Conservation (phyloP, 441 rosid genomes). For the Eruca vesicaria region DNA sequence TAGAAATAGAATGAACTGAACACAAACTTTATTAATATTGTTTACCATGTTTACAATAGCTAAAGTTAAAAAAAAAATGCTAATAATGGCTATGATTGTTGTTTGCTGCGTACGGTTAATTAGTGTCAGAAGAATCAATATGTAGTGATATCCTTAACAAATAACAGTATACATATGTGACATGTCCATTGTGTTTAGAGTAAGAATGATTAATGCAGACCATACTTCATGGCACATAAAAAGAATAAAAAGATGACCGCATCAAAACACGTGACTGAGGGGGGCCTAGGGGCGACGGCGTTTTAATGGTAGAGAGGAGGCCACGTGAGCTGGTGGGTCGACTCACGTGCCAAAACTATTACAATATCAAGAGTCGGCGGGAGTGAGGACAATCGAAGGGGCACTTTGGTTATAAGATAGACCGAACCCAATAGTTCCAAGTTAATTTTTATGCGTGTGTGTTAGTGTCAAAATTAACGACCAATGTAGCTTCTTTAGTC, state of each 20-base stretch:
- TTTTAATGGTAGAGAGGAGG: conserved; percentile 38
- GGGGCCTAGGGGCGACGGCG: conserved; percentile 42
- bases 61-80: too few relatives aligned
- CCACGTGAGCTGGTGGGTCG: conserved; percentile 45
- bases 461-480: neutral
- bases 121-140: neutral
- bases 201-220: neutral
- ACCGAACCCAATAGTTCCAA: neutral
- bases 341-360: conserved; percentile 48
- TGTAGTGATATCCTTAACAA: neutral
- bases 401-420: neutral
- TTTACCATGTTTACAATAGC: neutral
- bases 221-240: neutral
- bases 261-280: neutral
- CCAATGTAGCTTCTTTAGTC: neutral
- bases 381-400: neutral
- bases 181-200: neutral
- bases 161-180: too few relatives aligned
- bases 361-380: conserved; percentile 14
- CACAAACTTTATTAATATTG: neutral
- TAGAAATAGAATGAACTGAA: neutral
- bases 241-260: neutral
- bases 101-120: neutral
- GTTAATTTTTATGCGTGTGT: neutral
- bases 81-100: neutral